Conservation (phyloP, 1,284 basidiomycete species). For the Cryptococcus amylolentus region DNA sequence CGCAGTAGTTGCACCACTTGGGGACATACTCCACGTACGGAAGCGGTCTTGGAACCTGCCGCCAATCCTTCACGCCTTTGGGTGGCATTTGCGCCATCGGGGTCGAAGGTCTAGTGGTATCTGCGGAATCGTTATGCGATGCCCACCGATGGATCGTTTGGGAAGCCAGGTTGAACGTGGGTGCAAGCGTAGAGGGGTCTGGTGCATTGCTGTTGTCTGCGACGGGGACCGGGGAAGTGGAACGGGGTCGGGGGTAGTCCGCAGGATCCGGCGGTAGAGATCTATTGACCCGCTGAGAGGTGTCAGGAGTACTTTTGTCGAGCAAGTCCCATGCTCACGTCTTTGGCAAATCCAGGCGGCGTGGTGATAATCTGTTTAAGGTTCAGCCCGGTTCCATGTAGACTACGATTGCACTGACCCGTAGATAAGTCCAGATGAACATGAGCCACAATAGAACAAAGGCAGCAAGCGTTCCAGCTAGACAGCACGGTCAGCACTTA, state of each 20-base stretch:
- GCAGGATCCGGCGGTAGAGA: conserved; percentile 28
- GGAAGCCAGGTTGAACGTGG: conserved; percentile 16
- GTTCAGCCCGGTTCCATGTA: neutral
- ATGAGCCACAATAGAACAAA: conserved; percentile 63
- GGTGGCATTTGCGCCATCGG: neutral
- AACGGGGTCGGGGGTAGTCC: conserved; percentile 1
- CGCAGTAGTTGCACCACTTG: conserved; percentile 43
- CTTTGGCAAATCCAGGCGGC: conserved; percentile 64
- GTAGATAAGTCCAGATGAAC: conserved; percentile 67
- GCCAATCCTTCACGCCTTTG: conserved; percentile 17
- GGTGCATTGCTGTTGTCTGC: conserved; percentile 4
- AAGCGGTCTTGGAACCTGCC: conserved; percentile 27
- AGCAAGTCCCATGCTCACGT: conserved; percentile 53
- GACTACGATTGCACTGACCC: conserved; percentile 51
- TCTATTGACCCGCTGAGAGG: conserved; percentile 40
- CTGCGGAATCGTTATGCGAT: neutral
- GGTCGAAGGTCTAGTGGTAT: neutral
- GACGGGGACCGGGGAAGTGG: conserved; percentile 1
- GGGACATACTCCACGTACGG: conserved; percentile 22
- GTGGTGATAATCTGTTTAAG: conserved; percentile 56
- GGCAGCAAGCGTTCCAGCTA: conserved; percentile 60
- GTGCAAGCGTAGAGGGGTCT: conserved; percentile 27
- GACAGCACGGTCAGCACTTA: neutral
- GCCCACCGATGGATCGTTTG: neutral
- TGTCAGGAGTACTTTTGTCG: neutral